Base-by-base conservation (phyloP, 306 rosid species). In the Hippophae tibetana region DNA sequence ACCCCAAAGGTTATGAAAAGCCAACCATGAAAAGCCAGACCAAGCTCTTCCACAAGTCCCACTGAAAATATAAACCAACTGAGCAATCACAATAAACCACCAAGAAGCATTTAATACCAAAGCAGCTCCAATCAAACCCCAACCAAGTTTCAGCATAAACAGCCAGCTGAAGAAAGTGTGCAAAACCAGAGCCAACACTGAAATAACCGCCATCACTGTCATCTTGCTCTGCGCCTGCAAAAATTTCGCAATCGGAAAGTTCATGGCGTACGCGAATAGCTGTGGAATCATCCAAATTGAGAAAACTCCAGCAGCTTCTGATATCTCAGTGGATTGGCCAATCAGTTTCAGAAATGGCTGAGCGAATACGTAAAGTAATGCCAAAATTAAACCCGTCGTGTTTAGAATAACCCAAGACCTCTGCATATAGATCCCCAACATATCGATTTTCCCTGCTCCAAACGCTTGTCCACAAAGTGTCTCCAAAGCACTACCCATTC, bases 401-500 rank as follows among this genome's bases (percentile, higher is more conserved):
- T 74, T 54, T 3, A 90, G 75, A 14, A 90, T 87, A 47, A 90
- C 81, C 95, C 92, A 85, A 18, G 98, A 90, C 18, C 96, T 74
- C 63, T 90, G 98, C 96, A 87, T 78, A 78, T 87, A 90, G n/a
- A 85, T 62, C 3, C 98, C 98, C 7, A 90, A 57, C 98, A 90
- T 87, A 4, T 85, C 76, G 0, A 83, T 5, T 57, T 85, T 78
- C 7, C 98, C 92, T 0, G 92, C 95, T 26, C 98, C 98, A 2
- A 63, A 74, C 0, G 98, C 96, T 70, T 90, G 98, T 10, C 98
- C 98, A 45, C 98, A 90, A 0, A 90, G 78, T 5, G 98, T 90
- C 43, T 87, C 98, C 42, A 90, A 70, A 1, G 96, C 98, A 38
- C 96, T 90, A 25, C 96, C 98, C 98, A 90, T 90, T 9, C 98